A percentile compares a stretch with the other conserved stretches of the same genome.
phyloP scores from a whole-genome alignment of 2,329 filamentous ascomycete genomes.

The Sporothrix sp. region DNA sequence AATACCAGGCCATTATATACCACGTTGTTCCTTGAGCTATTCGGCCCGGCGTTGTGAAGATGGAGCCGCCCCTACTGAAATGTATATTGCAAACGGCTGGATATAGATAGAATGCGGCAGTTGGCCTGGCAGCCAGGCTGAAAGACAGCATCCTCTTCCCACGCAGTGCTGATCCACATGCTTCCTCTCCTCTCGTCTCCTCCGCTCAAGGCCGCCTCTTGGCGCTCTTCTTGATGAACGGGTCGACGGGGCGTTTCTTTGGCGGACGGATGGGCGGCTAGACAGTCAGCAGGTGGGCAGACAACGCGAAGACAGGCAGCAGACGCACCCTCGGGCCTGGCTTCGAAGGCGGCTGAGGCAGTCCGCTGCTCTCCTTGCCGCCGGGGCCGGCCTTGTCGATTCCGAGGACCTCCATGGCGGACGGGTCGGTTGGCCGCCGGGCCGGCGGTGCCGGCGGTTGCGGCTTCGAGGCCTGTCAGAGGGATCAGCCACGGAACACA shows the following conservation, averaged over 20 bases:
- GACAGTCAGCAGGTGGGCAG: not conserved
- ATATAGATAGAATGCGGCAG: too few species aligned
- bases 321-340: constrained; percentile 5
- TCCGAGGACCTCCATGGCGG: constrained; percentile 43
- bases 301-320: not conserved
- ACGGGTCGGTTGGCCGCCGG: constrained; percentile 33
- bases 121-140: too few species aligned
- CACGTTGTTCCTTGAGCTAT: too few species aligned
- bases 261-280: constrained; percentile 19
- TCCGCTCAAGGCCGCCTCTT: not conserved
- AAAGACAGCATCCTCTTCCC: too few species aligned
- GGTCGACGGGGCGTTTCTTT: constrained; percentile 34
- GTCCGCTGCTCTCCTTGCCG: not conserved
- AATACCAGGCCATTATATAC: too few species aligned
- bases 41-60: too few species aligned
- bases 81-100: too few species aligned
- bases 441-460: constrained; percentile 16
- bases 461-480: not conserved
- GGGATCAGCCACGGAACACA: too few species aligned
- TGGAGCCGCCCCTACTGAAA: too few species aligned
- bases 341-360: constrained; percentile 5
- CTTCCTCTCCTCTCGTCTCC: too few species aligned
- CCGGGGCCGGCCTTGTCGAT: constrained; percentile 21
- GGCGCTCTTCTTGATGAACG: constrained; percentile 30
- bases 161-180: too few species aligned